phyloP scores from a whole-genome alignment of 176 grass and related monocot species.

The maize (Zea mays) region Zm-B73-REFERENCE-NAM-5.0 NC_050103.1:125334501-125335000 shows the following conservation, averaged over 20 bases:
- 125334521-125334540: not conserved
- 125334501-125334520: not conserved
- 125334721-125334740: not conserved
- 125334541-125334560: not conserved
- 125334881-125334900: not conserved
- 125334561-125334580: not conserved
- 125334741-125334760: not conserved
- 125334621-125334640: too few relatives aligned
- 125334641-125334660: not conserved
- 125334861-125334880: not conserved
- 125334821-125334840: not conserved
- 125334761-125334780: not conserved
- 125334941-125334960: not conserved
- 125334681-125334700: not conserved
- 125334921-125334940: not conserved
- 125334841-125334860: not conserved
- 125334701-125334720: not conserved
- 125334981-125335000: not conserved
- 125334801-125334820: not conserved
- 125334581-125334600: not conserved
- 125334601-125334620: not conserved
- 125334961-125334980: not conserved
- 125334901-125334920: conserved; percentile 10
- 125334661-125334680: not conserved
- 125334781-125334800: not conserved